Base-by-base conservation (phyloP, 495 filamentous ascomycete genomes). In the Hyphodiscus hymeniophilus region DNA sequence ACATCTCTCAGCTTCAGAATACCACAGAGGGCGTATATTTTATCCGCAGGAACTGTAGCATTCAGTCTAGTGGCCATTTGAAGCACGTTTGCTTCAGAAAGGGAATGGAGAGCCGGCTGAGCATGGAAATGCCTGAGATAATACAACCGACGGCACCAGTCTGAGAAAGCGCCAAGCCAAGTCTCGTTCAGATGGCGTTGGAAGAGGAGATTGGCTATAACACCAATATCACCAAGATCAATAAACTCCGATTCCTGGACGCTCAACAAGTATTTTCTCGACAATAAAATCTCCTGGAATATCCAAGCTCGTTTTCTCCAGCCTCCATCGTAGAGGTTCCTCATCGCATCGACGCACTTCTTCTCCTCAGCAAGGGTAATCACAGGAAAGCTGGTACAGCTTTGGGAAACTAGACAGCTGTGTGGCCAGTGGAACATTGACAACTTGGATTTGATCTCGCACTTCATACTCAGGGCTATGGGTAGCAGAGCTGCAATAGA, bases 281-380 rank as follows among this genome's bases (percentile, higher is more conserved):
- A 24, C 20, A 44, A 16, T 7, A 44, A 15, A 31, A 44, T 44
- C 24, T 44, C 41, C 24, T 44, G 41, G 22, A 44, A 44, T 30
- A 44, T 44, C 41, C 41, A 44, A 28, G 41, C 41, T 44, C 41
- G 4, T 44, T 20, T 28, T 26, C 41, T 44, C 41, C 41, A 44
- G 7, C 8, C 18, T 22, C 41, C 41, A 44, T 3, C 10, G 10
- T 7, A 13, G 16, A 44, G 13, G 18, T 8, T 7, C 17, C 24
- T 44, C 16, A 44, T 13, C 16, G 24, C 23, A 13, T 20, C n/a
- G 22, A 44, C 16, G 23, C 41, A 44, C 3, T 26, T 11, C 3
- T 11, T 32, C 16, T 44, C 41, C 12, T 12, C 22, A 13, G 28
- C 41, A n/a, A 7, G 22, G 16, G 12, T 30, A 3, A 44, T 13